Evolutionary conservation across 768 basidiomycete species (phyloP).

Genomic region (Boletus fagicola): DNA sequence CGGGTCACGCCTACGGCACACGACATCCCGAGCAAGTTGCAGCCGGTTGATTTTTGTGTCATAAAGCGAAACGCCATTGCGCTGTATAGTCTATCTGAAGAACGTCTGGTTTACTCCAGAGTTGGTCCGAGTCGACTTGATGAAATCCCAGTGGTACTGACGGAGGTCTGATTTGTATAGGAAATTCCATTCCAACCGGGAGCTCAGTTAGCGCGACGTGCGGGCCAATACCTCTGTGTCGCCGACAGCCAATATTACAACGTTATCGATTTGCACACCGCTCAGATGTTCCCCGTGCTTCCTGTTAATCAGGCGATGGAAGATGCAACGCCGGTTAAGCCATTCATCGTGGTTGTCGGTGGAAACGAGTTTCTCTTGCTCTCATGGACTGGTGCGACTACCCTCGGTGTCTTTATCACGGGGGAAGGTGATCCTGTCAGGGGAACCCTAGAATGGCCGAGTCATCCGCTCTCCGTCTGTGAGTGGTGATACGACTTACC

Average conservation of each 20-base stretch:
- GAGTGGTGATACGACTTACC: constrained; percentile 31
- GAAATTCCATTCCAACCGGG: constrained; percentile 69
- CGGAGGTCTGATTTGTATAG: constrained; percentile 35
- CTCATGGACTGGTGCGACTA: constrained; percentile 78
- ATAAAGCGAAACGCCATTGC: constrained; percentile 66
- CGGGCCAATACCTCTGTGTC: constrained; percentile 64
- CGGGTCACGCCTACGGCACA: constrained; percentile 45
- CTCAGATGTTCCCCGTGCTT: constrained; percentile 67
- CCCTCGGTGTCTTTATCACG: constrained; percentile 84
- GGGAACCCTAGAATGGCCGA: constrained; percentile 84
- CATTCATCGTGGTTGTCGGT: constrained; percentile 71
- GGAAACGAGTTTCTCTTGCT: constrained; percentile 83
- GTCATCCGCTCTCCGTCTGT: constrained; percentile 77
- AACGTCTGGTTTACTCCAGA: constrained; percentile 60
- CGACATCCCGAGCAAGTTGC: constrained; percentile 38
- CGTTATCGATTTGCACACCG: constrained; percentile 73
- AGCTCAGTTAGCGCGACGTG: constrained; percentile 57
- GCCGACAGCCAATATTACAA: constrained; percentile 74
- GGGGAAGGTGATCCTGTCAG: constrained; percentile 84
- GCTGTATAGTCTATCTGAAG: constrained; percentile 60
- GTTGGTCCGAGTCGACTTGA: constrained; percentile 33
- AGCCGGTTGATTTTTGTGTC: constrained; percentile 68
- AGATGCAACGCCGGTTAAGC: constrained; percentile 46
- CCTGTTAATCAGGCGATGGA: constrained; percentile 72
- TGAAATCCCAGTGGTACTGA: neutral